Evolutionary conservation across 495 filamentous ascomycete species (phyloP), one percentile per base, ranked within the genome.

Genomic region (Talaromyces thailandensis): DNA sequence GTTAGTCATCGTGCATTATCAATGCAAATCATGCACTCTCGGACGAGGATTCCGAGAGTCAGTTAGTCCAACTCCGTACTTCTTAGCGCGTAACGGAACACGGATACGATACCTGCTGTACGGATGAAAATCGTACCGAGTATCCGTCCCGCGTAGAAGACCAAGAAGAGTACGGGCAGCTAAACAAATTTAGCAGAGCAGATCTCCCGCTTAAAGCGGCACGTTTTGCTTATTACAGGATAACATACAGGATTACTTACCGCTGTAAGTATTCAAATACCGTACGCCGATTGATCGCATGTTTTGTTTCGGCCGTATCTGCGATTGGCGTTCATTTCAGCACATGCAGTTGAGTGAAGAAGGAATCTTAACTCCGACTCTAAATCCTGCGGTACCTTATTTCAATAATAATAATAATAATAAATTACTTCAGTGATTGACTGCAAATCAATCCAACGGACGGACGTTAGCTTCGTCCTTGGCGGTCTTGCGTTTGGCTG

Each of bases 131-230:
- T 26, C 11, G 51, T 16, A 25, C 51, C 51, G 51, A 55, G 51
- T 55, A 28, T 14, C 51, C 51, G 26, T 26, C 6, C 18, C n/a
- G 16, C 45, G n/a, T n/a, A n/a, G n/a, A n/a, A n/a, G n/a, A n/a
- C n/a, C n/a, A n/a, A n/a, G n/a, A n/a, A n/a, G n/a, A n/a, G n/a
- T 18, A 50, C n/a, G 16, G 16, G 14, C 6, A 51, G 45, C 45
- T 51, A 25, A 14, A 37, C 29, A 23, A n/a, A n/a, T n/a, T 14
- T 40, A 35, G 56, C 32, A 14, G 56, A 23, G 56, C n/a, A 58
- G 56, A 58, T 58, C 56, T 40, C 56, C 56, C 56, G 56, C 56
- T 58, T 58, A 58, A 40, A 58, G 56, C 56, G 32, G 56, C 56
- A 55, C 51, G 51, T 55, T 58, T 25, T 16, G 29, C 28, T 12